phyloP scores from a whole-genome alignment of 805 yeast species.

The Lipomyces chichibuensis region DNA sequence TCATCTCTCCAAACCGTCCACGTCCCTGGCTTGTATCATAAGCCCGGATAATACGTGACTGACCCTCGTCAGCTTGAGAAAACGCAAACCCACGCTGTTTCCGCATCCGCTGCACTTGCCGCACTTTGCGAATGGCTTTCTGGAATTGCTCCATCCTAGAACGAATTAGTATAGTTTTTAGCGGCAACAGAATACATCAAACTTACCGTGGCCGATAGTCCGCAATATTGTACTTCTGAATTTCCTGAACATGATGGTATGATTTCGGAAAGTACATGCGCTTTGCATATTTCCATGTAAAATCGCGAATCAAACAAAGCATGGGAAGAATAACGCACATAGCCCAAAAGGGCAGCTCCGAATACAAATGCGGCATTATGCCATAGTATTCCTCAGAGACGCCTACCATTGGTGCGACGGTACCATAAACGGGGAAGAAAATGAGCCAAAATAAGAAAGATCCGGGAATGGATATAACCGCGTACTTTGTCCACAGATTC shows the following conservation, averaged over 20 bases:
- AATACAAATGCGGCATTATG: slow-evolving; percentile 71
- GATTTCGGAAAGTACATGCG: slow-evolving; percentile 89
- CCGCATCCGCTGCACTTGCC: slow-evolving; percentile 97
- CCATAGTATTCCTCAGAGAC: slow-evolving; percentile 88
- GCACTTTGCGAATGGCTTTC: slow-evolving; percentile 92
- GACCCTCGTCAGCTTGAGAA: slow-evolving; percentile 94
- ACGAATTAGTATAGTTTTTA: neutral
- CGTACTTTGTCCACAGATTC: slow-evolving; percentile 92
- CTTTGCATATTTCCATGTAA: slow-evolving; percentile 91
- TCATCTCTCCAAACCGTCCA: slow-evolving; percentile 70
- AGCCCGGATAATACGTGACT: slow-evolving; percentile 86
- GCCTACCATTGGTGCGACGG: slow-evolving; percentile 77
- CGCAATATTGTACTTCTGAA: slow-evolving; percentile 91
- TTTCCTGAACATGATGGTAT: slow-evolving; percentile 94
- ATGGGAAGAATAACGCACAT: slow-evolving; percentile 72
- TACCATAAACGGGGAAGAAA: slow-evolving; percentile 84
- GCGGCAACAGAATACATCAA: neutral
- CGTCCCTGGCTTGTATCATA: slow-evolving; percentile 90
- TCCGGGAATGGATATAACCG: slow-evolving; percentile 92
- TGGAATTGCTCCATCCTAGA: slow-evolving; percentile 82
- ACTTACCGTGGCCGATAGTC: slow-evolving; percentile 81
- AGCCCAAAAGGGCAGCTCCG: slow-evolving; percentile 83
- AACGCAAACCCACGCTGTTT: slow-evolving; percentile 99
- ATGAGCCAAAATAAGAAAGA: slow-evolving; percentile 82
- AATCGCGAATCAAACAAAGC: slow-evolving; percentile 81